phyloP scores from a whole-genome alignment of 306 rosid genomes.

The Rosa chinensis region DNA sequence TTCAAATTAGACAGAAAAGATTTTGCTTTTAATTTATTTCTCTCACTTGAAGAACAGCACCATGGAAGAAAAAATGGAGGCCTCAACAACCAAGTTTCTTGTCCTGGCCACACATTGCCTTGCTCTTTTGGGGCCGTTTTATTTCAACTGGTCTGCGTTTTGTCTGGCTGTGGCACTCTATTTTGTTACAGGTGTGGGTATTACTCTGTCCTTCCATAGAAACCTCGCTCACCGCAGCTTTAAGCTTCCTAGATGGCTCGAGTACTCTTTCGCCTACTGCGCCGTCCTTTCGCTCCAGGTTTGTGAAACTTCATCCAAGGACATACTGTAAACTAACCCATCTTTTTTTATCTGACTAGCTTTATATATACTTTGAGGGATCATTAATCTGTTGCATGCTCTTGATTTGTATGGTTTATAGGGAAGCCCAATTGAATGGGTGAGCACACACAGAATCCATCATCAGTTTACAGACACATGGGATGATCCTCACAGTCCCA shows the following conservation, averaged over 20 bases:
- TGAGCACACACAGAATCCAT: not conserved
- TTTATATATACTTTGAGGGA: not conserved
- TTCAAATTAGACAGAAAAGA: not conserved
- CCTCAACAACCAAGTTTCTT: not conserved
- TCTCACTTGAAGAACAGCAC: not conserved
- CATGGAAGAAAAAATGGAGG: not conserved
- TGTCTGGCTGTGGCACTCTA: constrained; percentile 63
- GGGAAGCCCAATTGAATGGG: constrained; percentile 9
- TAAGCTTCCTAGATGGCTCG: constrained; percentile 91
- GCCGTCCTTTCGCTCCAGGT: constrained; percentile 83
- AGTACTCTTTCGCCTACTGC: constrained; percentile 76
- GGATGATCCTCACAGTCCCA: not conserved
- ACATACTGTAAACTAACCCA: no score
- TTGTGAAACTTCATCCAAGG: not conserved
- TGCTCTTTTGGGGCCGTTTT: constrained; percentile 64
- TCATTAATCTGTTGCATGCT: not conserved
- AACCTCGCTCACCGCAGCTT: constrained; percentile 33
- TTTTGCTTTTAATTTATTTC: not conserved
- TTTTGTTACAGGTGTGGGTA: constrained; percentile 63
- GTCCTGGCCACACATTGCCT: not conserved
- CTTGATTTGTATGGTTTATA: not conserved
- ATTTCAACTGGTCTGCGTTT: constrained; percentile 63
- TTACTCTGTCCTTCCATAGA: constrained; percentile 75
- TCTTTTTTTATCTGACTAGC: not conserved
- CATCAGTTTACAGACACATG: not conserved